A percentile compares a stretch with the other conserved stretches of the same genome.
phyloP scores from a whole-genome alignment of 345 rosid genomes.

The Leavenworthia alabamica region DNA sequence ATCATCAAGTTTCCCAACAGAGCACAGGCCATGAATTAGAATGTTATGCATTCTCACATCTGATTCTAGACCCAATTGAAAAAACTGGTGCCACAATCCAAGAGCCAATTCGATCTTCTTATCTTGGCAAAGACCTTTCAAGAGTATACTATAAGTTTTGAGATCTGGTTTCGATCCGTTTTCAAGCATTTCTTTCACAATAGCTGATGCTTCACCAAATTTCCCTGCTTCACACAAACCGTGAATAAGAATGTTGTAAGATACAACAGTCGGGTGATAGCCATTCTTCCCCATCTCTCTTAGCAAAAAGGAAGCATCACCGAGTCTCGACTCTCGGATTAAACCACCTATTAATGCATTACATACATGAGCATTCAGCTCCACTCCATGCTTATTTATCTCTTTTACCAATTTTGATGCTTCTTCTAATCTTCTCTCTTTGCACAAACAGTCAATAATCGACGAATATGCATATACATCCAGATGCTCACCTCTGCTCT shows the following conservation, averaged over 20 bases:
- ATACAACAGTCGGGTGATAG: slow-evolving; percentile 47
- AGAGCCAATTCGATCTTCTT: slow-evolving; percentile 61
- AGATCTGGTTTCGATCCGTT: slow-evolving; percentile 63
- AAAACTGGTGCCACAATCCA: slow-evolving; percentile 56
- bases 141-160: slow-evolving; percentile 67
- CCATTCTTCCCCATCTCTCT: slow-evolving; percentile 49
- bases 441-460: slow-evolving; percentile 65
- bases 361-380: slow-evolving; percentile 48
- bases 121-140: slow-evolving; percentile 67
- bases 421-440: slow-evolving; percentile 65
- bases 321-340: slow-evolving; percentile 55
- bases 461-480: slow-evolving; percentile 67
- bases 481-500: slow-evolving; percentile 37
- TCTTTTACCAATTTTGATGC: slow-evolving; percentile 42
- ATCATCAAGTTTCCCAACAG: slow-evolving; percentile 59
- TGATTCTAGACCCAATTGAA: slow-evolving; percentile 52
- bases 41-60: slow-evolving; percentile 73
- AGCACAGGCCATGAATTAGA: slow-evolving; percentile 72
- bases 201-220: slow-evolving; percentile 51
- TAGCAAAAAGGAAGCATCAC: slow-evolving; percentile 49
- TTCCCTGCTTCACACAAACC: slow-evolving; percentile 76
- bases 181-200: slow-evolving; percentile 75
- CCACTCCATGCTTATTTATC: slow-evolving; percentile 43
- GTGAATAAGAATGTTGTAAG: slow-evolving; percentile 62
- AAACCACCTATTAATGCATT: slow-evolving; percentile 64